A percentile compares a stretch with the other conserved stretches of the same genome.
Conservation (phyloP, 2,329 filamentous ascomycete genomes). For the Pyrenophora tritici-repentis region DNA sequence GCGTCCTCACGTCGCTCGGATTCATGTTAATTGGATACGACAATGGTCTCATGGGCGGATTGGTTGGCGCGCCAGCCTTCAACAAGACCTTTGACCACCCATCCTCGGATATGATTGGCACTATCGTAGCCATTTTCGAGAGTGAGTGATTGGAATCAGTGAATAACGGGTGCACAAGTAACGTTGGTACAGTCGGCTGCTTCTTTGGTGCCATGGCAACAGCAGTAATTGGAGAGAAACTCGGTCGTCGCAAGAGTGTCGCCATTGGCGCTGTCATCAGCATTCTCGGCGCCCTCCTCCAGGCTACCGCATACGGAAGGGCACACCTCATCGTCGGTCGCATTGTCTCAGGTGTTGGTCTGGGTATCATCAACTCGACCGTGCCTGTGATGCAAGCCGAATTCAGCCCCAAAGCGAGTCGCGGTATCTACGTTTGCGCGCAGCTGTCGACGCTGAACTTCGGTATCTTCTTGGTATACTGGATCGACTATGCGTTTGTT, state of each 20-base stretch:
- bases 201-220: conserved; percentile 46
- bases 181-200: conserved; percentile 43
- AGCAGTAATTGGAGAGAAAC: conserved; percentile 57
- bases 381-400: conserved; percentile 23
- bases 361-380: conserved; percentile 24
- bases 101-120: conserved; percentile 25
- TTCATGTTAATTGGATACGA: conserved; percentile 60
- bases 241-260: conserved; percentile 51
- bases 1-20: conserved; percentile 22
- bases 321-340: conserved; percentile 25
- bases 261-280: conserved; percentile 21
- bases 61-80: conserved; percentile 70
- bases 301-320: conserved; percentile 17
- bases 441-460: conserved; percentile 24
- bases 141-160: conserved; percentile 5
- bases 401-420: conserved; percentile 24
- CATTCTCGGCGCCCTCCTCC: conserved; percentile 19
- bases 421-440: conserved; percentile 24
- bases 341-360: conserved; percentile 38
- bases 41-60: conserved; percentile 67
- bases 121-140: conserved; percentile 27
- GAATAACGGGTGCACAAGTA: not conserved
- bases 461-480: conserved; percentile 23
- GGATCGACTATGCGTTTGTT: conserved; percentile 24
- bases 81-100: conserved; percentile 33